Evolutionary conservation across 2,329 filamentous ascomycete genomes (phyloP), one percentile per base, ranked within the genome.

Genomic region (Alternaria conjuncta): DNA sequence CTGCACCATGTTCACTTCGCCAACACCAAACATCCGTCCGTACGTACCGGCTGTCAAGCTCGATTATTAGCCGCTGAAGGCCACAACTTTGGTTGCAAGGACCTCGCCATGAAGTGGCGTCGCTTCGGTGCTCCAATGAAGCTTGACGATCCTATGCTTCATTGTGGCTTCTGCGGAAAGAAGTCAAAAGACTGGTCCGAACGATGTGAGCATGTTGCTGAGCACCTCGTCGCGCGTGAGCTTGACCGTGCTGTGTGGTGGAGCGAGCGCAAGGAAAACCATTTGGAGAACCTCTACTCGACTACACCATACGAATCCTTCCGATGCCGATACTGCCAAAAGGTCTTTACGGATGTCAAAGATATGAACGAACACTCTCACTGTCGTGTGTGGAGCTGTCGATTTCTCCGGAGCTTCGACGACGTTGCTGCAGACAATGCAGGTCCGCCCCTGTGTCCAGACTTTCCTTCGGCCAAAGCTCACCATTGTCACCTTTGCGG

Each of bases 401-500:
- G 76, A 11, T 79, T 79, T 49, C 57, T 79, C 10, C 70, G 67
- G 43, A 77, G 71, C 18, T 78, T 77, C 53, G 75, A 77, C 46
- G 76, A 78, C 43, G 66, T 79, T 32, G 73, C 75, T 25, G 73
- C 76, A 6, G 73, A 77, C 46, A 78, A 74, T 54, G 69, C 69
- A 23, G 75, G 73, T 3, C 76, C 76, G 25, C 75, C 76, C 7
- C 63, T 78, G 3, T 76, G 73, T 54, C 69, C 73, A 5, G 75
- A 78, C 30, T 76, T 77, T 18, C 75, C 76, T 2, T 76, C 75
- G 20, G 71, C 75, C 32, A 78, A 77, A 47, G 75, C 75, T 8
- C 77, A 78, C 50, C 76, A 78, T 50, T 79, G 77, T 44, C 74
- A 79, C 63, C 65, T 79, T 7, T 79, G 77, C 51, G 76, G 77